These are phyloP conservation scores for Rhododendron ferrugineum DNA, from an alignment of 148 eudicot genomes.

Conservation along the genomic window DNA sequence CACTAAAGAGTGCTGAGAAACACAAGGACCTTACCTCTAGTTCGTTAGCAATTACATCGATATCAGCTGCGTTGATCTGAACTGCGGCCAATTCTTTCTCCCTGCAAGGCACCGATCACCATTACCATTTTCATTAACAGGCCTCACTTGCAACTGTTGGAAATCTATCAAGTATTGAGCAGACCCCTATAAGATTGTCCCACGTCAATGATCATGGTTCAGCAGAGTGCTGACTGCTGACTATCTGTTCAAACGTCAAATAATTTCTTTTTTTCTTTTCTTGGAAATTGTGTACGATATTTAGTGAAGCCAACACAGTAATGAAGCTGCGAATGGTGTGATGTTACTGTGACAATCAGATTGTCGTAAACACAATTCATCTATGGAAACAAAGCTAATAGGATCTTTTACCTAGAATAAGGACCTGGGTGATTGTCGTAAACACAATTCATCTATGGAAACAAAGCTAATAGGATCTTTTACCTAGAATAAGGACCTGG, in stretches of 20 bases:
- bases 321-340: neutral
- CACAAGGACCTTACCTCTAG: conserved; percentile 57
- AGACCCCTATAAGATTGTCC: neutral
- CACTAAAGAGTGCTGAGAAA: neutral
- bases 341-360: neutral
- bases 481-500: neutral
- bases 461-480: neutral
- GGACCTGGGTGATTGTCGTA: neutral
- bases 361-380: neutral
- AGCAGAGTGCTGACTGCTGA: neutral
- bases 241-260: neutral
- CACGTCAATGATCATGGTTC: neutral
- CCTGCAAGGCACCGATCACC: conserved; percentile 26
- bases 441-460: neutral
- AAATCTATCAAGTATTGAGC: neutral
- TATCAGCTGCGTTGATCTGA: conserved; percentile 73
- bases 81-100: conserved; percentile 95
- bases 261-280: too few relatives aligned
- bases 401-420: neutral
- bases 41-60: conserved; percentile 81
- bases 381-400: neutral
- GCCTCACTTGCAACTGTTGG: neutral
- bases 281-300: neutral
- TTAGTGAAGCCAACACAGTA: neutral
- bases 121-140: neutral